Evolutionary conservation across 305 asterid genomes (phyloP), one percentile per base, ranked within the genome.

Genomic region (Fraxinus nigra): DNA sequence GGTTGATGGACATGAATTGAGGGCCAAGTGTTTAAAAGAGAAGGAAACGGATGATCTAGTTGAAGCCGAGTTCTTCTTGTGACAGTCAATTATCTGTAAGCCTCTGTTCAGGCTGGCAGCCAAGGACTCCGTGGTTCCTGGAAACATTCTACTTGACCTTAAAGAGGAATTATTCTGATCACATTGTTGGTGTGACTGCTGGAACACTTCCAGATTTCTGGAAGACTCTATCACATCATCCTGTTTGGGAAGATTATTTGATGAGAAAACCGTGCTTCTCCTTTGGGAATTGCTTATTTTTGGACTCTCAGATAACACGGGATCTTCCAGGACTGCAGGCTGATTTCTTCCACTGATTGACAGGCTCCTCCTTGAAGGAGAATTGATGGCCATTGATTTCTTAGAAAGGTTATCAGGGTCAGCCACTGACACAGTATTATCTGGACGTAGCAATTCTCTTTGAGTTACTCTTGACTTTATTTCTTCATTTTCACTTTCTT

Each of bases 71-170:
- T 87, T 94, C 89, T 85, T 88, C 88, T 93, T 95, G 85, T 94
- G 99, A 88, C 87, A 75, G 75, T 94, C 98, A 34, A 94, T 93
- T 30, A 96, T 90, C 90, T 93, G 93, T 77, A 96, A 85, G 38
- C 99, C 99, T 85, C 92, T 91, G 37, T 93, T 93, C 74, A 96
- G 97, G 86, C 99, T 96, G 43, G 98, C 97, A 82, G 92, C 98
- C 89, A 96, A 85, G 77, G 95, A 91, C 82, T 94, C 98, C 0
- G 95, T 87, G 13, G 93, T 90, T 74, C 97, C 97, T 11, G 91
- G 89, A 83, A 93, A 92, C 35, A 89, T 82, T 84, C 89, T 88
- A 82, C 97, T 96, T n/a, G 97, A 93, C 87, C 97, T 89, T 78
- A 96, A 83, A 67, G 98, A 94, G 76, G 97, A 91, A 75, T 82